These are phyloP conservation scores for Yamadazyma dushanensis DNA, from an alignment of 1,139 yeast genomes.

Conservation along the genomic window DNA sequence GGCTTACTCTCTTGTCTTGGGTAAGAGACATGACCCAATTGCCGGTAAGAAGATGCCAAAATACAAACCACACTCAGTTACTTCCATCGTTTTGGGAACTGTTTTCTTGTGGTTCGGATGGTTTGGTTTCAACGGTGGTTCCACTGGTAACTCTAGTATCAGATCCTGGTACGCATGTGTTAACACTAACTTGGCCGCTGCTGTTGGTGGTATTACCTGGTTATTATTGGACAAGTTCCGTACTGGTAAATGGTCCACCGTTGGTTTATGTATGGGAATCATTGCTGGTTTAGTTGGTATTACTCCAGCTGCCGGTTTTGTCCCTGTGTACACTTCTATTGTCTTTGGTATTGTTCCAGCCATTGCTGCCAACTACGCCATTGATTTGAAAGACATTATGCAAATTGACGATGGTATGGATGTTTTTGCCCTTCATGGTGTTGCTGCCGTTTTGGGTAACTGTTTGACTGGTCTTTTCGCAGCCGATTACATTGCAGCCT, in stretches of 20 bases:
- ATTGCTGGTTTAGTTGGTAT: constrained; percentile 94
- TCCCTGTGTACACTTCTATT: constrained; percentile 85
- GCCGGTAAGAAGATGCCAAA: constrained; percentile 72
- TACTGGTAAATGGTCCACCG: constrained; percentile 92
- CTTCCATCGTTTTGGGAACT: constrained; percentile 90
- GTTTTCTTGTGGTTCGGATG: constrained; percentile 96
- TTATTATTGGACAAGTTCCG: constrained; percentile 88
- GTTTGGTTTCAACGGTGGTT: constrained; percentile 98
- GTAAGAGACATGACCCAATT: constrained; percentile 86
- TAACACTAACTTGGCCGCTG: constrained; percentile 91
- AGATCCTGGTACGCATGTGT: constrained; percentile 93
- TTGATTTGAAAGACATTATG: constrained; percentile 69
- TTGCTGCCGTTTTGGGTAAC: constrained; percentile 88
- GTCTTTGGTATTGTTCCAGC: constrained; percentile 84
- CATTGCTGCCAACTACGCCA: constrained; percentile 78
- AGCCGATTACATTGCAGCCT: constrained; percentile 85
- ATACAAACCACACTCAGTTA: constrained; percentile 88
- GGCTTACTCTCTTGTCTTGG: constrained; percentile 86
- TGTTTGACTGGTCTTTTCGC: constrained; percentile 89
- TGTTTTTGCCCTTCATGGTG: constrained; percentile 90
- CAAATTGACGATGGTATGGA: constrained; percentile 94
- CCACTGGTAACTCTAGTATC: constrained; percentile 86
- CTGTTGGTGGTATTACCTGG: constrained; percentile 91
- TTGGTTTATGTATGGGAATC: constrained; percentile 91
- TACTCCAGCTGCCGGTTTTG: constrained; percentile 96